These are phyloP conservation scores for Blastocladiella emersonii DNA, from an alignment of 371 early-diverging fungal genomes.

Conservation along the genomic window DNA sequence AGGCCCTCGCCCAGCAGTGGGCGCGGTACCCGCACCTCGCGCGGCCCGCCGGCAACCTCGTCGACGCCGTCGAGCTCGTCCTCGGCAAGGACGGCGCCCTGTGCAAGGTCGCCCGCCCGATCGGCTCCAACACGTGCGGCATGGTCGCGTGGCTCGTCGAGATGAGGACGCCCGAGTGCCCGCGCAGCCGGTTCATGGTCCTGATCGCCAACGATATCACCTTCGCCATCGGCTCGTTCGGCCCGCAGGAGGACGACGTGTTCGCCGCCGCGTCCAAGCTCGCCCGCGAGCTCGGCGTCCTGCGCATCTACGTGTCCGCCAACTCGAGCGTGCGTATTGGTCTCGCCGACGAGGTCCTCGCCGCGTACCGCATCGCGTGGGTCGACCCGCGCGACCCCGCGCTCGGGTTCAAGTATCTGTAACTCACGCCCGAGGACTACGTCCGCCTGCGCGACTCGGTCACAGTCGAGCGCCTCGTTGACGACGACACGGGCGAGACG, in stretches of 20 bases:
- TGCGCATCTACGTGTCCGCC: slow-evolving; percentile 92
- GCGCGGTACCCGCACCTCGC: slow-evolving; percentile 30
- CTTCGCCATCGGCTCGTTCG: slow-evolving; percentile 93
- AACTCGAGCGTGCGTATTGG: slow-evolving; percentile 99
- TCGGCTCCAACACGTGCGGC: slow-evolving; percentile 85
- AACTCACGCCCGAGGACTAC: slow-evolving; percentile 61
- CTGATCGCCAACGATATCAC: slow-evolving; percentile 98
- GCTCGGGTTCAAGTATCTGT: slow-evolving; percentile 86
- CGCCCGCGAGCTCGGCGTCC: slow-evolving; percentile 73
- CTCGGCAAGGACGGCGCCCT: slow-evolving; percentile 67
- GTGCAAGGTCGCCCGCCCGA: slow-evolving; percentile 61
- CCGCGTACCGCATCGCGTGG: slow-evolving; percentile 77
- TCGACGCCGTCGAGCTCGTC: slow-evolving; percentile 74
- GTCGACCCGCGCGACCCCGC: slow-evolving; percentile 59
- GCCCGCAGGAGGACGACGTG: slow-evolving; percentile 81
- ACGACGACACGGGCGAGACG: slow-evolving; percentile 49
- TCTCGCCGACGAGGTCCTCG: slow-evolving; percentile 80
- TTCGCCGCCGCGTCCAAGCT: slow-evolving; percentile 84
- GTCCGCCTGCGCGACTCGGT: slow-evolving; percentile 46
- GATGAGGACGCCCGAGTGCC: slow-evolving; percentile 86
- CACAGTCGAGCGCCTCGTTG: slow-evolving; percentile 28
- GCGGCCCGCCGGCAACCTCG: slow-evolving; percentile 44
- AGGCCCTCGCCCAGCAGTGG: slow-evolving; percentile 62
- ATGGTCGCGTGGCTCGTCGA: slow-evolving; percentile 93
- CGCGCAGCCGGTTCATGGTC: slow-evolving; percentile 71